Percentiles rank a stretch among this genome's conserved stretches.
Evolutionary conservation across 2,329 filamentous ascomycete species (phyloP).

Genomic region (Acrocalymma vagum): DNA sequence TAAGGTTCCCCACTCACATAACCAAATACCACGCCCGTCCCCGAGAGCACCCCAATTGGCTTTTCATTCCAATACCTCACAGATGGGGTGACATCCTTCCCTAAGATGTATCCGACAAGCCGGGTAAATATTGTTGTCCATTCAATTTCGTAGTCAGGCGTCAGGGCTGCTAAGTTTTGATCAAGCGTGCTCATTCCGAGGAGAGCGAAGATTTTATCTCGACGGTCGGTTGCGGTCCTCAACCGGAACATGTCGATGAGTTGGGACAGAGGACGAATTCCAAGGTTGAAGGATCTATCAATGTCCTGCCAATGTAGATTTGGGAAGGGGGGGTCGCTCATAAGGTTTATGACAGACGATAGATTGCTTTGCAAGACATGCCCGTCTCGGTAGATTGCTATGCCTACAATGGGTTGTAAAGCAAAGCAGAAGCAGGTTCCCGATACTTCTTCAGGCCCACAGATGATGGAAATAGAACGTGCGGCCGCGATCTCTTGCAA

Average conservation of each 20-base stretch:
- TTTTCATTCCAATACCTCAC: no score
- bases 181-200: constrained; percentile 13
- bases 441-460: constrained; percentile 6
- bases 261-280: constrained; percentile 5
- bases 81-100: no score
- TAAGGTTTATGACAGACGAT: constrained; percentile 4
- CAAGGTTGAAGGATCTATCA: constrained; percentile 2
- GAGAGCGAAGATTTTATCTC: constrained; percentile 15
- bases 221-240: constrained; percentile 10
- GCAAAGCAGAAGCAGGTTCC: constrained; percentile 10
- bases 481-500: constrained; percentile 17
- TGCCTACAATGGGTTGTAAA: not conserved
- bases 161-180: not conserved
- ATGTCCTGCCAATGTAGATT: not conserved
- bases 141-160: constrained; percentile 10
- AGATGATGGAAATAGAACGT: constrained; percentile 9
- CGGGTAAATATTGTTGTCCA: no score
- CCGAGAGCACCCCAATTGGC: no score
- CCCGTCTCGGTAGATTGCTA: not conserved
- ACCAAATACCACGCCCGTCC: no score
- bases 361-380: constrained; percentile 1
- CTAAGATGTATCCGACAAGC: no score
- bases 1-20: no score
- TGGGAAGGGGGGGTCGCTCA: constrained; percentile 1
- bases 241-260: constrained; percentile 16